A percentile compares a stretch with the other conserved stretches of the same genome.
Conservation (phyloP, 768 basidiomycete genomes). For the Mycena galericulata region DNA sequence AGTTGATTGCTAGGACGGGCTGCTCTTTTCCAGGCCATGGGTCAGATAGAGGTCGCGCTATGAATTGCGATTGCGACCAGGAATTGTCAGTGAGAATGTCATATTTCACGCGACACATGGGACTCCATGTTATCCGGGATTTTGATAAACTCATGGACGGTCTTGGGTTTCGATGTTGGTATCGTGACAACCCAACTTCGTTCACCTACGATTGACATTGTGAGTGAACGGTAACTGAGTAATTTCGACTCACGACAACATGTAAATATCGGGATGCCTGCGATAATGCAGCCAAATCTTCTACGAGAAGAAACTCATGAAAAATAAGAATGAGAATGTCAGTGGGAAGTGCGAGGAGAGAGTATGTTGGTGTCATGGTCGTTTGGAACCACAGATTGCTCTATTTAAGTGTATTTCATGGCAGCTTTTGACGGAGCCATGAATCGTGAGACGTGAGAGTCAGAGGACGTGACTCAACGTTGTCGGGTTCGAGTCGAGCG, state of each 20-base stretch:
- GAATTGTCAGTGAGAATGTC: constrained; percentile 63
- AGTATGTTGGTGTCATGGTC: neutral
- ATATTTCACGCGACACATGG: constrained; percentile 59
- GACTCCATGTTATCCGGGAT: constrained; percentile 57
- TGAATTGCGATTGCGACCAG: constrained; percentile 64
- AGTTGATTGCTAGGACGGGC: constrained; percentile 67
- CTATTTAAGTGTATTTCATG: no score
- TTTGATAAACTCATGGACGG: constrained; percentile 64
- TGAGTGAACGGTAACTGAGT: constrained; percentile 9
- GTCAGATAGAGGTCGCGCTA: constrained; percentile 73
- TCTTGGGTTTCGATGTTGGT: constrained; percentile 63
- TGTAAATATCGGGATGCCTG: constrained; percentile 53
- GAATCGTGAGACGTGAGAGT: neutral
- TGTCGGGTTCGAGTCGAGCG: no score
- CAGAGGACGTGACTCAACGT: neutral
- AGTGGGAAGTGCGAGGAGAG: constrained; percentile 51
- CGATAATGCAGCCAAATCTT: constrained; percentile 58
- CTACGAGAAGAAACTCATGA: constrained; percentile 52
- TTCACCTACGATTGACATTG: constrained; percentile 57
- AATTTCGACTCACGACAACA: constrained; percentile 56
- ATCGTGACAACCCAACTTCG: constrained; percentile 69
- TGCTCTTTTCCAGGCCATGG: constrained; percentile 69
- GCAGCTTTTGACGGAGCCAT: neutral
- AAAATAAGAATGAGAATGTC: constrained; percentile 71
- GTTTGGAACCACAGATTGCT: neutral